Base-by-base conservation (phyloP, 108 stramenopile genomes). In the Cyclotella choctawhatcheeana region DNA sequence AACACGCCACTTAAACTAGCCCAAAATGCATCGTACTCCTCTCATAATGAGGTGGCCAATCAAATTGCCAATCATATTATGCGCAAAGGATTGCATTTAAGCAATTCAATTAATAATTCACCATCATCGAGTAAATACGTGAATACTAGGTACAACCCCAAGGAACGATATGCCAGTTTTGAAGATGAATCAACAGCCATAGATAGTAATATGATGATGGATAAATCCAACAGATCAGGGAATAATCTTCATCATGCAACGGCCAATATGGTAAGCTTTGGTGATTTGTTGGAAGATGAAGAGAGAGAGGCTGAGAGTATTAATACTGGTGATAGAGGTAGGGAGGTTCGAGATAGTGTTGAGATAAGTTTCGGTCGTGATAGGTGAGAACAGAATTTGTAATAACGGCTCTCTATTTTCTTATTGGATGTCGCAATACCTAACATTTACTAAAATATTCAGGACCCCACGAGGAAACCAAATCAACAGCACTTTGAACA, bases 1-100 rank as follows among this genome's bases (percentile, higher is more conserved):
- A 89, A 89, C 66, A 93, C 89, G 13, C 79, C 90, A 0, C 54
- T 86, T 43, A 79, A 82, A 40, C 69, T 91, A 30, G 93, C 93
- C 0, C 78, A 52, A 61, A 88, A 85, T 3, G 88, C 87, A 16
- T 81, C 85, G 29, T 93, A 90, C 53, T 51, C 58, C 12, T 86
- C 83, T 21, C 51, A 73, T 25, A 74, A 27, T 27, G 69, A 78
- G 16, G 77, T 78, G 25, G 70, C 77, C 17, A 50, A 58, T 22
- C 69, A 71, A 44, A 71, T 78, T 33, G 60, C 61, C 16, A 58
- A 59, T 56, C 56, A 65, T 47, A 22, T 73, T 40, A 40, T 56
- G 30, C 24, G 13, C 26, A 73, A 64, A 17, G 77, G 70, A 44
- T 44, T 66, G 48, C 29, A 37, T 33, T 32, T 54, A 22, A 26